Evolutionary conservation across 1,284 basidiomycete species (phyloP), one percentile per base, ranked within the genome.

Genomic region (Pyrrhoderma noxium): DNA sequence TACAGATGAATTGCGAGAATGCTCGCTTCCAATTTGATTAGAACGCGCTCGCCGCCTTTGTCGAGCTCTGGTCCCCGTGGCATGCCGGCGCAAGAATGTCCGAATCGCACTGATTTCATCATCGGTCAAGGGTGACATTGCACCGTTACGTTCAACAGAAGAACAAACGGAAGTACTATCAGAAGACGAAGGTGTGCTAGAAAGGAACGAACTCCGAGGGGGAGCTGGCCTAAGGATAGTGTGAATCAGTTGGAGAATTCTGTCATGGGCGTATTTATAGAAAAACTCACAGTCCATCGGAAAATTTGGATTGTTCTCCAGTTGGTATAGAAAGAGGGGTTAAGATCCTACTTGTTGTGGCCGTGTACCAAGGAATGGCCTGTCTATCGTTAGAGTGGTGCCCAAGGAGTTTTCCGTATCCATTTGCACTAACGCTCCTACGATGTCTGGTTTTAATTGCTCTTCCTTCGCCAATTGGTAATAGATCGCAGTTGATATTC

Each of bases 391-490:
- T 31, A 31, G 27, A 31, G 5, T 31, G 36, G 37, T 14, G 16
- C 8, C 14, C 31, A 21, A 22, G 41, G 4, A 37, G 7, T 5
- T 38, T 21, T 14, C 39, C 31, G 25, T 19, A 27, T 25, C 42
- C 47, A 40, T 50, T 35, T 22, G 47, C 52, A 39, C 52, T 54
- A 43, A 54, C 37, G 36, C 52, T 54, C 19, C 52, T 47, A 21
- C 52, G 41, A 36, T 49, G 52, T 18, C 21, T 16, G 8, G 16
- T 8, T 18, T 22, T 16, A 16, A 40, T 22, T 16, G 23, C 44
- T 25, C 36, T 45, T 19, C 52, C 25, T 16, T 54, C 47, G 13
- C 53, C 53, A 22, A 55, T 55, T n/a, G 53, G 53, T 23, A 55
- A 45, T 11, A 55, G 44, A 40, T 40, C 21, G 16, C 11, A 11